Evolutionary conservation across 495 filamentous ascomycete genomes (phyloP), one percentile per base, ranked within the genome.

Genomic region (Terfezia claveryi): DNA sequence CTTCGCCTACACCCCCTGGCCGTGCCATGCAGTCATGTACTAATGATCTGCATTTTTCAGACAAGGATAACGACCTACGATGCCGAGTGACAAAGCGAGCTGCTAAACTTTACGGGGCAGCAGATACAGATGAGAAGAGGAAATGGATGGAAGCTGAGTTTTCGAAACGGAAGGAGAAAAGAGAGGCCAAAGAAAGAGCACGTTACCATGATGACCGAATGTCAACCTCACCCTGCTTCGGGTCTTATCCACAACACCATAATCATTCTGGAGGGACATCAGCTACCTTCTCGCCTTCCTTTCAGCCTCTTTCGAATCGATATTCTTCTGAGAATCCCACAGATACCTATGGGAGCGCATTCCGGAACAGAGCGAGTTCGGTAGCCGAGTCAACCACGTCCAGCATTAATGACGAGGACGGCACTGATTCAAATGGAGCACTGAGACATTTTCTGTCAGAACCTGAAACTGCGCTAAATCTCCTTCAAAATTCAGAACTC

Each of bases 81-180:
- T 68, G 66, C 37, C 66, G 66, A 23, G 68, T 68, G 16, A 68
- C 67, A 27, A 68, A 67, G 58, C 64, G 66, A 9, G 66, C 66
- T 2, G 59, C 62, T 32, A 59, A 64, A 52, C 54, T 68, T 14
- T 68, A 53, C 23, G 67, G 67, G 10, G 23, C 37, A 2, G 49
- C 37, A 12, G 54, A 56, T 38, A 58, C 55, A 23, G 23, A 54
- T n/a, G 57, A 59, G 32, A 68, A 66, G 53, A 55, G 50, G 8
- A 52, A 55, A 32, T 68, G 66, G 66, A 61, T 68, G 49, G 65
- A 68, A 50, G 54, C 56, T 20, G 66, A 68, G 52, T 68, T 68
- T 55, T 57, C 58, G 9, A 66, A 66, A 17, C 55, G 66, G 10
- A 64, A 62, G 23, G 55, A 55, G 9, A 68, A 68, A 41, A 52